A percentile compares a stretch with the other conserved stretches of the same genome.
Evolutionary conservation across 768 basidiomycete species (phyloP).

Genomic region (Pulveroboletus frians): DNA sequence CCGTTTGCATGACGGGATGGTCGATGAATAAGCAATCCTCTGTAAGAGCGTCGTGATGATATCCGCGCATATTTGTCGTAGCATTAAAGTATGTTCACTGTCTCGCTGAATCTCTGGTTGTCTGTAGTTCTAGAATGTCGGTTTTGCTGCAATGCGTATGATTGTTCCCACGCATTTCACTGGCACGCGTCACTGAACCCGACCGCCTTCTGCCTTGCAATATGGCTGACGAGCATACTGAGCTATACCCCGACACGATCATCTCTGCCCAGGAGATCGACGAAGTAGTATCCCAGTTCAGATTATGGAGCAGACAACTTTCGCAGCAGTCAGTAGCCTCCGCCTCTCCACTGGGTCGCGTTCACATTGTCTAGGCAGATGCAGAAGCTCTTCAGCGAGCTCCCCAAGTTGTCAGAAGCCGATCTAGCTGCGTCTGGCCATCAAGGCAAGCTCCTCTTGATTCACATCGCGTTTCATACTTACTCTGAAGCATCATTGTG

Average conservation of each 20-base stretch:
- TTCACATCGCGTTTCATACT: neutral
- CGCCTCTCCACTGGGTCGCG: neutral
- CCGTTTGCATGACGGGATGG: slow-evolving; percentile 47
- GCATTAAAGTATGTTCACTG: slow-evolving; percentile 19
- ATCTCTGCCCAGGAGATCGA: slow-evolving; percentile 28
- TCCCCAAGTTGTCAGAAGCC: slow-evolving; percentile 49
- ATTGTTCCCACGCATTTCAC: slow-evolving; percentile 25
- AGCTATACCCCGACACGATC: slow-evolving; percentile 2
- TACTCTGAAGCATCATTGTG: neutral
- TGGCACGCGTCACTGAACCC: no score
- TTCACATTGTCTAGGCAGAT: slow-evolving; percentile 28
- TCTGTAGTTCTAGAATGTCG: slow-evolving; percentile 23
- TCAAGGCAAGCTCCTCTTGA: slow-evolving; percentile 33
- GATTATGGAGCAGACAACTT: slow-evolving; percentile 21
- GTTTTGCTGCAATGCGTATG: slow-evolving; percentile 20
- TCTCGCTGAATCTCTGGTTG: slow-evolving; percentile 27
- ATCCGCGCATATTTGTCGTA: slow-evolving; percentile 21
- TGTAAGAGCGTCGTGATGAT: slow-evolving; percentile 27
- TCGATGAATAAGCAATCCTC: slow-evolving; percentile 6
- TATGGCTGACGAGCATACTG: slow-evolving; percentile 22
- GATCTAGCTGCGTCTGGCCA: slow-evolving; percentile 45
- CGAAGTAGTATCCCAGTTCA: slow-evolving; percentile 29
- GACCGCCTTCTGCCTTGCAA: neutral
- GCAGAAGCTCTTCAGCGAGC: slow-evolving; percentile 37
- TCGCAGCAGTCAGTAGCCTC: slow-evolving; percentile 23